Percentiles rank a stretch among this genome's conserved stretches.
phyloP scores from a whole-genome alignment of 495 filamentous ascomycete species.

The Arthonia radiata region DNA sequence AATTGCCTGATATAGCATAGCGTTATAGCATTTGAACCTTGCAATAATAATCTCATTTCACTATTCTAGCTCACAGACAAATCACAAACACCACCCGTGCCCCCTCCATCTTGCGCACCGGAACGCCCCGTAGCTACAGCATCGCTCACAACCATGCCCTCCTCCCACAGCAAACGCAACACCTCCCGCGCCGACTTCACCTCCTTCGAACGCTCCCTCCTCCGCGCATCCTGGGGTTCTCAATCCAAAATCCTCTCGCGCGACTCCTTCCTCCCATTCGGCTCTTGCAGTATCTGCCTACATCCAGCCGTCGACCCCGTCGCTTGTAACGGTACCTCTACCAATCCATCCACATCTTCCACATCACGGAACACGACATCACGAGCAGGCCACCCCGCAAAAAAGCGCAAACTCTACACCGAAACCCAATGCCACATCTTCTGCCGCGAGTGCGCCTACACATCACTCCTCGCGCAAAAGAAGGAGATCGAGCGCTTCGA shows the following conservation, averaged over 20 bases:
- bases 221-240: conserved; percentile 57
- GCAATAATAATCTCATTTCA: too few species aligned
- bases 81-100: too few species aligned
- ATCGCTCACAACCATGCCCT: too few species aligned
- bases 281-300: conserved; percentile 70
- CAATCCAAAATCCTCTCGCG: conserved; percentile 67
- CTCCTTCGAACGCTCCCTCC: conserved; percentile 61
- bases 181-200: conserved; percentile 93
- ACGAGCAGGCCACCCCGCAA: conserved; percentile 36
- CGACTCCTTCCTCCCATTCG: conserved; percentile 86
- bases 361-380: conserved; percentile 5
- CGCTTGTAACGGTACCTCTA: conserved; percentile 16
- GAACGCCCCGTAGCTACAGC: too few species aligned
- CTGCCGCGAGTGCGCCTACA: conserved; percentile 83
- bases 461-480: conserved; percentile 68
- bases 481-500: conserved; percentile 79
- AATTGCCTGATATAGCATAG: too few species aligned
- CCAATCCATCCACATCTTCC: not conserved
- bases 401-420: not conserved
- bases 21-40: too few species aligned
- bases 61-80: too few species aligned
- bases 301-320: conserved; percentile 65
- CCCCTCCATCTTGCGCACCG: too few species aligned
- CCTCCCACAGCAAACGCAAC: conserved; percentile 81
- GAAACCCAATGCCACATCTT: conserved; percentile 27